phyloP scores from a whole-genome alignment of 2,329 filamentous ascomycete species.

The Aureobasidium subglaciale region DNA sequence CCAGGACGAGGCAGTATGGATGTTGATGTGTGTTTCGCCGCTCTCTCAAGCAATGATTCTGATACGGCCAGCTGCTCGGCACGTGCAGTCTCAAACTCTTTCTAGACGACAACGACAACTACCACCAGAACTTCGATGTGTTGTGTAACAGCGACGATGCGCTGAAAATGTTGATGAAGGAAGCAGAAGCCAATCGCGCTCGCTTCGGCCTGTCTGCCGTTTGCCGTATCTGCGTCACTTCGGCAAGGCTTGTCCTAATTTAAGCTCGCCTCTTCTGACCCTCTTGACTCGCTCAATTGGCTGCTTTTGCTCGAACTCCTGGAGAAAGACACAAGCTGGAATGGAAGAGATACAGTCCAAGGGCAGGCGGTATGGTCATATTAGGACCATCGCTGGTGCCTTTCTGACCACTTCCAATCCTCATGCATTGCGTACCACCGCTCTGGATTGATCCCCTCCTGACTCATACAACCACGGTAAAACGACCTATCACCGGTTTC shows the following conservation, averaged over 20 bases:
- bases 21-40: neutral
- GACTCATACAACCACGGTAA: neutral
- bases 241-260: neutral
- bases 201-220: neutral
- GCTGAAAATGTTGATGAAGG: slow-evolving; percentile 12
- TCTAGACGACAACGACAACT: slow-evolving; percentile 10
- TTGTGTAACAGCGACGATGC: slow-evolving; percentile 11
- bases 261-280: slow-evolving; percentile 3
- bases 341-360: neutral
- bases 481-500: slow-evolving; percentile 25
- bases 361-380: neutral
- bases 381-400: neutral
- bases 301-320: neutral
- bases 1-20: neutral
- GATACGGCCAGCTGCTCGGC: slow-evolving; percentile 2
- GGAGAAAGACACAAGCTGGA: neutral
- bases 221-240: slow-evolving; percentile 12
- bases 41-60: slow-evolving; percentile 3
- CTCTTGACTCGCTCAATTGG: neutral
- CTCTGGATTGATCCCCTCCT: neutral
- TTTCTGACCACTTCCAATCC: neutral
- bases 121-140: slow-evolving; percentile 1
- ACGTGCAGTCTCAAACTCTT: neutral
- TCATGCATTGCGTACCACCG: neutral
- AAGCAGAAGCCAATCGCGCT: slow-evolving; percentile 8